Base-by-base conservation (phyloP, 345 rosid species). In the Aurinia saxatilis region DNA sequence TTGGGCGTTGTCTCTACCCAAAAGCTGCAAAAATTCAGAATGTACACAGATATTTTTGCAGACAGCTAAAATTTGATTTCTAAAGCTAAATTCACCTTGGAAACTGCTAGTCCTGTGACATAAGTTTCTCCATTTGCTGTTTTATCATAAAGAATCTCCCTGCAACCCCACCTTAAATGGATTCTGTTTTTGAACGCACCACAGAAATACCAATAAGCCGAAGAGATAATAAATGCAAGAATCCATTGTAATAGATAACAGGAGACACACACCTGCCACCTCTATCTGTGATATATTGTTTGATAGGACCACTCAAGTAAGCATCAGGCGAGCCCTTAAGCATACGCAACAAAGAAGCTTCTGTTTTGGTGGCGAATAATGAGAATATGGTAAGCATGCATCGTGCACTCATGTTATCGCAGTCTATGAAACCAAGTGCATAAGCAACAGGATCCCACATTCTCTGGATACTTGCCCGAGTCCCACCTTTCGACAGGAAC, bases 391-490 rank as follows among this genome's bases (percentile, higher is more conserved):
- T 93, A 46, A 93, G 95, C 99, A 93, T 93, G 73, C 99, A 93
- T 34, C 99, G 84, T 14, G 99, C 99, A 65, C 99, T 93, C 79
- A 93, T 93, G 78, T 87, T 93, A 76, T 93, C 97, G 44, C 99
- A 93, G 73, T 93, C 99, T 47, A 93, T 93, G 74, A 93, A 93
- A 47, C 99, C 99, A 10, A 93, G 93, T 57, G 99, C 99, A 63
- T 92, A 93, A 40, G 99, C 99, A 78, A 93, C 99, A 49, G 99
- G 99, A 79, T 93, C 97, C 98, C 98, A 92, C 98, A 92, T 81
- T 79, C 98, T 84, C 67, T 85, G 91, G 63, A 92, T 87, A 63
- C 98, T 92, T 30, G 38, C 66, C 14, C 96, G 79, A 8, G 97
- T 89, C 48, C 98, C 98, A 37, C 98, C 98, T 80, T 89, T 92